Conservation (phyloP, 441 rosid genomes). For the Adansonia gregorii region DNA sequence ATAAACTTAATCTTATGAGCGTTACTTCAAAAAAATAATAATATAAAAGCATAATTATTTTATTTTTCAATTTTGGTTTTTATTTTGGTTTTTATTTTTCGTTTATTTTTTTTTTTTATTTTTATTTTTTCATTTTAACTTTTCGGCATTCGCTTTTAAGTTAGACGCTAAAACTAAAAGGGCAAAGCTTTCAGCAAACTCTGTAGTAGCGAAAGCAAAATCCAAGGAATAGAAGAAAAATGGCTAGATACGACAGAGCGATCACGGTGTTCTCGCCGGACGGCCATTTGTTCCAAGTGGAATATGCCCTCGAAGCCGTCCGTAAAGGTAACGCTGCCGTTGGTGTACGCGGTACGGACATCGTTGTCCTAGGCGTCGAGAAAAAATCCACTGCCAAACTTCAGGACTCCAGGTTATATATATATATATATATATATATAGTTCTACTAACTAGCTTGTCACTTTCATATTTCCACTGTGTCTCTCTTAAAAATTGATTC, state of each 20-base stretch:
- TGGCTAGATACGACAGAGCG: constrained; percentile 94
- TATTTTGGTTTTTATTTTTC: too few species aligned
- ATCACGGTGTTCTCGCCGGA: constrained; percentile 94
- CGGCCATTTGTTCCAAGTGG: constrained; percentile 88
- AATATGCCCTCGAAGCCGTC: constrained; percentile 94
- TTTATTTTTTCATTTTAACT: neutral
- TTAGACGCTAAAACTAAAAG: neutral
- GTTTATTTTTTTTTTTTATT: too few species aligned
- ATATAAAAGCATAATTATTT: too few species aligned
- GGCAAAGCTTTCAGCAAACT: neutral
- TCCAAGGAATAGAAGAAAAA: constrained; percentile 30
- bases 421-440: neutral
- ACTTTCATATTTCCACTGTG: neutral
- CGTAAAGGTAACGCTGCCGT: constrained; percentile 97
- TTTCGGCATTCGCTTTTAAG: constrained; percentile 17
- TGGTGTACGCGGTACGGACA: constrained; percentile 83
- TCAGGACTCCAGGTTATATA: constrained; percentile 70
- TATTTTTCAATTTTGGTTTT: too few species aligned
- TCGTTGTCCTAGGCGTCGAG: constrained; percentile 88
- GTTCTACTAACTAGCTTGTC: neutral
- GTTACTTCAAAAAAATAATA: too few species aligned
- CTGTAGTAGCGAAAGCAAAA: constrained; percentile 12
- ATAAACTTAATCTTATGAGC: neutral
- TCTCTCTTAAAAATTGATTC: neutral
- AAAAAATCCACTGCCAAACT: constrained; percentile 90